A percentile compares a stretch with the other conserved stretches of the same genome.
Conservation (phyloP, 1,139 yeast genomes). For the Arxiozyma slooffiae region DNA sequence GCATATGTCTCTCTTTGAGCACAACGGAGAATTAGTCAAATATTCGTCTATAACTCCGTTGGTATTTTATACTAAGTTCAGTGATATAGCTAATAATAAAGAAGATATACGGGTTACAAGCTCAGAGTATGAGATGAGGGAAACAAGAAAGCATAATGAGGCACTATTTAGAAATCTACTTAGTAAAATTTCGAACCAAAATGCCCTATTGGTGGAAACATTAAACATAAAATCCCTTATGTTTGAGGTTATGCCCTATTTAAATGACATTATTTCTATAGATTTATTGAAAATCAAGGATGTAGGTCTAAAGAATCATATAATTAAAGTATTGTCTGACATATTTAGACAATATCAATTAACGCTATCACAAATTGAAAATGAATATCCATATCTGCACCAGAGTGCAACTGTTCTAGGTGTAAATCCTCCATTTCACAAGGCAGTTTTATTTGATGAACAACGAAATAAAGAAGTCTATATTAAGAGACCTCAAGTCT, state of each 20-base stretch:
- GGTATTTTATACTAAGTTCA: constrained; percentile 57
- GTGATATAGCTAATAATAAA: constrained; percentile 43
- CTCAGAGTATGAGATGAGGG: constrained; percentile 21
- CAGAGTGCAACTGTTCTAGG: constrained; percentile 12
- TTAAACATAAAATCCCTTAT: constrained; percentile 14
- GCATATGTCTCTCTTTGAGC: constrained; percentile 37
- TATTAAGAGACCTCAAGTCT: constrained; percentile 27
- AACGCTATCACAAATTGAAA: constrained; percentile 17
- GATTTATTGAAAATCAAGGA: constrained; percentile 28
- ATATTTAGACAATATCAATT: constrained; percentile 30
- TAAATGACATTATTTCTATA: constrained; percentile 41
- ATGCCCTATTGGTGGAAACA: constrained; percentile 14
- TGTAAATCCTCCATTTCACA: constrained; percentile 30
- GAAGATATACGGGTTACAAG: constrained; percentile 22
- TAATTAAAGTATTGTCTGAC: constrained; percentile 24
- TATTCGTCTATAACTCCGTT: constrained; percentile 52
- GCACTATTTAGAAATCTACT: constrained; percentile 14
- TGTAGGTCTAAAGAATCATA: constrained; percentile 19
- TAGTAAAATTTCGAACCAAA: constrained; percentile 9
- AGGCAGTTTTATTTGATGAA: constrained; percentile 20
- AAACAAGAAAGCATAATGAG: constrained; percentile 11
- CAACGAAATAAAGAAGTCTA: constrained; percentile 19
- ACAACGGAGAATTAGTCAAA: constrained; percentile 41
- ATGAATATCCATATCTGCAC: constrained; percentile 7
- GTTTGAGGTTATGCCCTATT: constrained; percentile 38